A percentile compares a stretch with the other conserved stretches of the same genome.
These are phyloP conservation scores for Tetrapisispora namnaoensis DNA, from an alignment of 805 yeast genomes.

Conservation along the genomic window DNA sequence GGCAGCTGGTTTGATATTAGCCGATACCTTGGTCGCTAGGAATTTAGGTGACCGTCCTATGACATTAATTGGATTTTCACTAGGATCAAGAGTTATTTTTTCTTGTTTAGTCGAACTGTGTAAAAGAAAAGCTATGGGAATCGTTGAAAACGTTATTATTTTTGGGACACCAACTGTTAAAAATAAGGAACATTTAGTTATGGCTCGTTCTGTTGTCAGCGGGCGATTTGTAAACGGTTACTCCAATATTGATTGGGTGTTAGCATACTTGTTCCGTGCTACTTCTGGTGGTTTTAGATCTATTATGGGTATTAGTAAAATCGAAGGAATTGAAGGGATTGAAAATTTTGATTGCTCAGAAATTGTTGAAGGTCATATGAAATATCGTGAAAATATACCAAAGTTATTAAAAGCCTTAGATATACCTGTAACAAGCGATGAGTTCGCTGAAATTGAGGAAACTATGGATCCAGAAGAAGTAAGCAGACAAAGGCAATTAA, in stretches of 20 bases:
- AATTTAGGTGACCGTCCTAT: constrained; percentile 89
- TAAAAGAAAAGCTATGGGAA: constrained; percentile 73
- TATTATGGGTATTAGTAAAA: constrained; percentile 83
- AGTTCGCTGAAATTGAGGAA: constrained; percentile 91
- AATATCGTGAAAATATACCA: constrained; percentile 92
- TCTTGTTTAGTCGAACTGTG: constrained; percentile 85
- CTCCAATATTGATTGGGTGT: constrained; percentile 88
- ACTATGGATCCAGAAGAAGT: constrained; percentile 76
- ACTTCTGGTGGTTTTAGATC: constrained; percentile 87
- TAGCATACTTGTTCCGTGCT: constrained; percentile 90
- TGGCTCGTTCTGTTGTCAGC: constrained; percentile 78
- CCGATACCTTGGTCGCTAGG: constrained; percentile 80
- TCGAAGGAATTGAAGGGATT: constrained; percentile 52
- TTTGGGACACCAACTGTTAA: constrained; percentile 86
- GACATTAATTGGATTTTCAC: constrained; percentile 84
- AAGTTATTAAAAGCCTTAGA: constrained; percentile 56
- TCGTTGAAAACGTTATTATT: constrained; percentile 77
- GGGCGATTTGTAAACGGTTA: constrained; percentile 87
- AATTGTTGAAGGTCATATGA: constrained; percentile 89
- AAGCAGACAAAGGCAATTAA: constrained; percentile 72
- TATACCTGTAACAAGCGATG: constrained; percentile 79
- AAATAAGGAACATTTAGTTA: constrained; percentile 62
- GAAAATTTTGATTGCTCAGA: constrained; percentile 87
- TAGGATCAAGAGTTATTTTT: constrained; percentile 86
- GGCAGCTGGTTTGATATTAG: constrained; percentile 86